A percentile compares a stretch with the other conserved stretches of the same genome.
Conservation (phyloP, 1,139 yeast species). For the Pneumocystis oryctolagi region DNA sequence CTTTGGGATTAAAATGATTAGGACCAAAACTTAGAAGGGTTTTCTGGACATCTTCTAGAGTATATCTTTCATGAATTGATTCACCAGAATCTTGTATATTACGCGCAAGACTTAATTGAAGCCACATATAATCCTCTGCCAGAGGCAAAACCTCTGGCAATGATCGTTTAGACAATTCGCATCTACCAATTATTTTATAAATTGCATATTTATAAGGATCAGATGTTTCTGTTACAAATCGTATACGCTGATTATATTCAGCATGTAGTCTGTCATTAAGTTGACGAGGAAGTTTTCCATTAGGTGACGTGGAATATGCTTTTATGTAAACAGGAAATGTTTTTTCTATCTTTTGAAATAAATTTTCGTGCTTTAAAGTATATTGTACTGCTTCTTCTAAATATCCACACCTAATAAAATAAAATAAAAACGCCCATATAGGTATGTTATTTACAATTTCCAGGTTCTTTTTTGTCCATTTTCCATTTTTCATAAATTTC, state of each 20-base stretch:
- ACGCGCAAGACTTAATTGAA: constrained; percentile 62
- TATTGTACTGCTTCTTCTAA: constrained; percentile 59
- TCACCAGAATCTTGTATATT: constrained; percentile 27
- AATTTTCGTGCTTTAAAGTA: constrained; percentile 36
- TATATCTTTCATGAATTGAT: constrained; percentile 49
- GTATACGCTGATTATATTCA: constrained; percentile 76
- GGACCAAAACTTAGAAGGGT: constrained; percentile 61
- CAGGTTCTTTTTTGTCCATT: constrained; percentile 38
- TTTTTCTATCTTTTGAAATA: constrained; percentile 68
- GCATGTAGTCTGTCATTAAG: constrained; percentile 55
- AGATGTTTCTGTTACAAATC: constrained; percentile 39
- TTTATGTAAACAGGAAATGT: constrained; percentile 68
- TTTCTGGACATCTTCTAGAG: constrained; percentile 58
- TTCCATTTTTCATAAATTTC: constrained; percentile 28
- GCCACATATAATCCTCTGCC: constrained; percentile 96
- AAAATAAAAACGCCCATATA: constrained; percentile 81
- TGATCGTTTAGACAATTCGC: constrained; percentile 64
- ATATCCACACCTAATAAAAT: constrained; percentile 71
- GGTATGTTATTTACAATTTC: constrained; percentile 64
- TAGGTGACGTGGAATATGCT: constrained; percentile 51
- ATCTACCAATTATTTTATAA: constrained; percentile 81
- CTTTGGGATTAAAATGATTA: constrained; percentile 46
- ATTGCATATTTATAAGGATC: constrained; percentile 88
- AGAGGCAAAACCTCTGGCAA: constrained; percentile 65
- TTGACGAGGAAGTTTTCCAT: constrained; percentile 45